phyloP scores from a whole-genome alignment of 306 rosid species.

The Quercus dentata region DNA sequence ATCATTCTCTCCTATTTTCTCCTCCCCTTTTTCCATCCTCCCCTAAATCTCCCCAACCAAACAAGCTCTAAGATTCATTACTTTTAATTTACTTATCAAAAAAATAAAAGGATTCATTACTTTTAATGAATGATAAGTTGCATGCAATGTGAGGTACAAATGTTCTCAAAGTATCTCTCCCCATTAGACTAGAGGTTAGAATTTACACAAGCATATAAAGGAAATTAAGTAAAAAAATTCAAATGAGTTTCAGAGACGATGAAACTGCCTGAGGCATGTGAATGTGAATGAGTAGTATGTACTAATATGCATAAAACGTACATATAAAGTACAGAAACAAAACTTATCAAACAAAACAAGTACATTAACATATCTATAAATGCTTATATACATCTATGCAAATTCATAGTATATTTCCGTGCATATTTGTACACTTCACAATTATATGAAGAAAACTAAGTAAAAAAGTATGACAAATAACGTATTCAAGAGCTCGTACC shows the following conservation, averaged over 20 bases:
- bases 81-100: background rate
- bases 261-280: background rate
- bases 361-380: background rate
- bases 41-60: no score
- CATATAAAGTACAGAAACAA: background rate
- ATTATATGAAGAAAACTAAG: background rate
- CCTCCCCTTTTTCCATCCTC: no score
- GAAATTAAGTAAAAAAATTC: background rate
- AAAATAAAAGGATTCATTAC: background rate
- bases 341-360: background rate
- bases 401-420: background rate
- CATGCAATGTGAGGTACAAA: no score
- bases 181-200: background rate
- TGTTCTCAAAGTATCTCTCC: background rate
- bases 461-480: constrained; percentile 6
- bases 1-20: no score
- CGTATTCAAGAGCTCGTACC: constrained; percentile 50
- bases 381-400: background rate
- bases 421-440: background rate
- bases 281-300: background rate
- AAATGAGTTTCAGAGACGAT: background rate
- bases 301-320: background rate
- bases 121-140: no score
- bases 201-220: background rate
- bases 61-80: no score